Base-by-base conservation (phyloP, 129 eudicot species). In the Flaveria trinervia region DNA sequence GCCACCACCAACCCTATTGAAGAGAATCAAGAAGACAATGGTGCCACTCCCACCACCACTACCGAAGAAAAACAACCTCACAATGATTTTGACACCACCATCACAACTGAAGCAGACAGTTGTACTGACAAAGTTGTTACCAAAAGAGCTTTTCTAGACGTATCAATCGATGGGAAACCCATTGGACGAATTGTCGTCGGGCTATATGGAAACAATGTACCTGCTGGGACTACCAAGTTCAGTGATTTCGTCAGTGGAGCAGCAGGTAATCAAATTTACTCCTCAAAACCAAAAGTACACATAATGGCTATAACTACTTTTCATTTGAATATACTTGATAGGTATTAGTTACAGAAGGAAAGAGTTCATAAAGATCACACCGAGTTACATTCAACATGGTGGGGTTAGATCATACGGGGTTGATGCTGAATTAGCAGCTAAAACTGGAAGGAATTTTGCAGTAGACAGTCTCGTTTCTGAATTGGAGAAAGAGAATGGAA, bases 371-470 rank as follows among this genome's bases (percentile, higher is more conserved):
- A 94, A 89, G 70, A 91, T 94, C 79, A 92, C 86, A 79, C 96
- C 99, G 3, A 80, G 81, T 49, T 94, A 89, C 46, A 84, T 94
- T 43, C 97, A 94, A 75, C 97, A 94, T 71, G 97, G 99, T 1
- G 99, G 99, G 20, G 85, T 94, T 39, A 87, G 96, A 77, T 94
- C 99, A n/a, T 94, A 85, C 71, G 97, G 98, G 1, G 91, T 85
- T 23, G 98, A 93, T 49, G 95, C 97, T 44, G 98, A 90, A 76
- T 87, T 93, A 7, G 95, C 96, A 12, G 84, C 82, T 71, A 76
- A 80, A 66, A 88, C 89, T 41, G 96, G 98, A 14, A 87, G 81
- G 17, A 81, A 65, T 72, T 68, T 88, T 84, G 88, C 82, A 5
- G 83, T 73, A 54, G 89, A 89, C 6, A 83, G 69, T 15, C 89